These are phyloP conservation scores for Neopestalotiopsis clavispora DNA, from an alignment of 2,329 filamentous ascomycete species.

Conservation along the genomic window DNA sequence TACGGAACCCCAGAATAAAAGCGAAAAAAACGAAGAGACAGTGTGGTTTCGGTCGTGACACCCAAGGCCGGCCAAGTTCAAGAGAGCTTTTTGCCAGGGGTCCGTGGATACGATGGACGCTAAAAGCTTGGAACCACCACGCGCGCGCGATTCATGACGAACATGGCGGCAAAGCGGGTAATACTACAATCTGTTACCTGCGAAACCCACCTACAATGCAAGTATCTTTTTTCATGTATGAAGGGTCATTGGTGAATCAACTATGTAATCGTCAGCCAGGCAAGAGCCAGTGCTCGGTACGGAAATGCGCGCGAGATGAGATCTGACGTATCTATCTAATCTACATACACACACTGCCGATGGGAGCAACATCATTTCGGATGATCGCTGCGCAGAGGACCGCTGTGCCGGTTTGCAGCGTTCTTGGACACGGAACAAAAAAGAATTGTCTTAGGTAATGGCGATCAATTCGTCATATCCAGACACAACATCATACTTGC, in stretches of 20 bases:
- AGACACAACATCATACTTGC: neutral
- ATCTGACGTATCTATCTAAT: neutral
- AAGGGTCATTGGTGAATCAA: neutral
- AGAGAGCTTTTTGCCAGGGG: neutral
- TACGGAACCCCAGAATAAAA: no score
- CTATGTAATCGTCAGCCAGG: neutral
- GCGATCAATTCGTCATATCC: neutral
- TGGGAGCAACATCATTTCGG: neutral
- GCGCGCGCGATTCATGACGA: constrained; percentile 9
- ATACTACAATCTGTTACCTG: neutral
- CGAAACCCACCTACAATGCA: neutral
- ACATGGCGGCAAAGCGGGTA: constrained; percentile 11
- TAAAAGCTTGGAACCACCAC: constrained; percentile 7
- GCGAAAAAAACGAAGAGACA: neutral
- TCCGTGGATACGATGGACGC: constrained; percentile 11
- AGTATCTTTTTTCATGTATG: neutral
- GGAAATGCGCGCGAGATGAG: neutral
- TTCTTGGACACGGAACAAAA: neutral
- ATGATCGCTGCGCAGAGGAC: neutral
- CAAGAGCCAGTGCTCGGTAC: neutral
- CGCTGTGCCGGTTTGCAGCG: neutral
- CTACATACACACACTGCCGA: neutral
- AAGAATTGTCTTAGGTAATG: neutral
- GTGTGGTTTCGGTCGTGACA: constrained; percentile 5
- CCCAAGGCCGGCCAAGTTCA: neutral